Evolutionary conservation across 164 flowering plant species (phyloP), one percentile per base, ranked within the genome.

Genomic region (Stephania yunnanensis): DNA sequence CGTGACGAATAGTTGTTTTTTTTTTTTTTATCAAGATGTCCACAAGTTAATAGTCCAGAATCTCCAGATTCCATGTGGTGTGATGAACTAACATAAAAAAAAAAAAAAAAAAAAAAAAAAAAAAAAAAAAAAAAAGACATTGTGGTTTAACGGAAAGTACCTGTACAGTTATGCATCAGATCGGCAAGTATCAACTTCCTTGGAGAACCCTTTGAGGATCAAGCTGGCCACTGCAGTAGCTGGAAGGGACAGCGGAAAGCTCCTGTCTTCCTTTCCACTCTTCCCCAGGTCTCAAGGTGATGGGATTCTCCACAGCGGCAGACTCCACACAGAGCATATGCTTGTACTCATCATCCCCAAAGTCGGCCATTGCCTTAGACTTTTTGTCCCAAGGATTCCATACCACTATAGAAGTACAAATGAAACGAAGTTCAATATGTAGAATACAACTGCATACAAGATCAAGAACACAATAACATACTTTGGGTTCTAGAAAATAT

Each of bases 341-440:
- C 78, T 90, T 91, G 82, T 90, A 91, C 52, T 91, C 96, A 29
- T 91, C 93, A 78, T 91, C 93, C 64, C 93, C 96, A 74, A 91
- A 86, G 84, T 91, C 93, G 76, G 85, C 74, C 78, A 91, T 87
- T 19, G 90, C 85, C 84, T 86, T 91, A 45, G 96, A 90, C 84
- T 87, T 91, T 85, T 85, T 87, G 71, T 89, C 93, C 93, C 96
- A 91, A 7, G 96, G 96, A 82, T 91, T 91, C 96, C 96, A 91
- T 19, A 91, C 93, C 79, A 91, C 96, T 91, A 61, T 10, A 4
- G 19, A n/a, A 19, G n/a, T 61, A 36, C 42, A 36, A 36, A 36
- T 36, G 42, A 36, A 36, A 36, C 2, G 6, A 6, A 17, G 20
- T 20, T 46, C 45, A 30, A 42, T 10, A 42, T 10, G 10, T 13